Evolutionary conservation across 176 grass and related monocot species (phyloP).

Genomic region (Avena eriantha): DNA sequence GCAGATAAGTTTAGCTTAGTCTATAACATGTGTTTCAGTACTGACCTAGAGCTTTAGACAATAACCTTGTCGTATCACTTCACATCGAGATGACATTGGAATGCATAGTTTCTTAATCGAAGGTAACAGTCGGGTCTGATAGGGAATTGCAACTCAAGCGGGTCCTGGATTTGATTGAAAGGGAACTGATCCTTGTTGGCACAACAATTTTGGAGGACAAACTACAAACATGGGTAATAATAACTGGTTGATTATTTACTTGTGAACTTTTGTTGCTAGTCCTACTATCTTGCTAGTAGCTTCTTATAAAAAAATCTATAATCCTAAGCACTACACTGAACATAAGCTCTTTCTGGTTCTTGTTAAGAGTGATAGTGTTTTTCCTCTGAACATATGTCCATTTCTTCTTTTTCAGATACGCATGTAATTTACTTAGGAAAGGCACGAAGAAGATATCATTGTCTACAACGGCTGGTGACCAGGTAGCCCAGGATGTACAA

Average conservation of each 20-base stretch:
- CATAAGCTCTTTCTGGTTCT: constrained; percentile 6
- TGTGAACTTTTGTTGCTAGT: constrained; percentile 35
- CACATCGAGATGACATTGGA: constrained; percentile 49
- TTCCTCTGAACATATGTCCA: constrained; percentile 22
- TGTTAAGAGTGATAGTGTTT: not conserved
- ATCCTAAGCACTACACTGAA: not conserved
- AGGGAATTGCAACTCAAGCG: constrained; percentile 79
- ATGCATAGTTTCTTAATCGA: constrained; percentile 82
- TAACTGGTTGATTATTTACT: not conserved
- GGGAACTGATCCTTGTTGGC: constrained; percentile 89
- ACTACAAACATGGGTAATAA: constrained; percentile 79
- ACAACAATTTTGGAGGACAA: constrained; percentile 95
- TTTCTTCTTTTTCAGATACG: constrained; percentile 76
- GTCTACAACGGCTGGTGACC: constrained; percentile 64
- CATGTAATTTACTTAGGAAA: constrained; percentile 97
- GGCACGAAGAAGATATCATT: constrained; percentile 88
- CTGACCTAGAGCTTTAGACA: no score
- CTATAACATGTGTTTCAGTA: no score
- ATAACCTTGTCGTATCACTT: no score
- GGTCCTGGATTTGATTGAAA: constrained; percentile 89
- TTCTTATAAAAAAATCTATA: constrained; percentile 6
- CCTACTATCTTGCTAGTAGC: constrained; percentile 34
- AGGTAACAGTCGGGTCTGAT: constrained; percentile 86
- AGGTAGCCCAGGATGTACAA: constrained; percentile 76
- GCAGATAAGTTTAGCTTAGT: no score